Conservation (phyloP, 495 filamentous ascomycete species). For the Aspergillus homomorphus region DNA sequence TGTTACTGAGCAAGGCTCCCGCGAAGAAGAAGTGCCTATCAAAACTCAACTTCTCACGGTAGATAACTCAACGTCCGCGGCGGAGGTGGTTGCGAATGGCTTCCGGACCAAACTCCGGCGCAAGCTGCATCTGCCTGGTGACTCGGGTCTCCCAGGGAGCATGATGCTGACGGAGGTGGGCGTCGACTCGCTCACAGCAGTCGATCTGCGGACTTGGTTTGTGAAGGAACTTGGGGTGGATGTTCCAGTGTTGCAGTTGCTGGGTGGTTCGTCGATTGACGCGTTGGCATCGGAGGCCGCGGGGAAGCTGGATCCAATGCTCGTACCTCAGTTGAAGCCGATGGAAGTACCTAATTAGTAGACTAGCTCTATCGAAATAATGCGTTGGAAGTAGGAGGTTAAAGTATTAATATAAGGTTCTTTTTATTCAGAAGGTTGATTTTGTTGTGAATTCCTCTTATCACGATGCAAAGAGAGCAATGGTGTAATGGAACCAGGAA, state of each 20-base stretch:
- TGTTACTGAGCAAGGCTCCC: background rate
- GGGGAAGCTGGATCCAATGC: background rate
- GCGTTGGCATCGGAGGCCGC: constrained; percentile 3
- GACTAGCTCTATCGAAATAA: no score
- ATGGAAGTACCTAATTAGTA: no score
- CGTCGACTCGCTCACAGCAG: constrained; percentile 36
- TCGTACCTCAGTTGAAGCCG: background rate
- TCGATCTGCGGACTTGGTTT: constrained; percentile 37
- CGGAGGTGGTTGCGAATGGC: constrained; percentile 4
- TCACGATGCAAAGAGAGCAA: no score
- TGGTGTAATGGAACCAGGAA: no score
- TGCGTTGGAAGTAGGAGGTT: no score
- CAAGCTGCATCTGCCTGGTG: constrained; percentile 2
- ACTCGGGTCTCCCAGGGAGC: background rate
- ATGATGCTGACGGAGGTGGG: constrained; percentile 30
- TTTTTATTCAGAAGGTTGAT: no score
- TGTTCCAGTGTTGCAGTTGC: constrained; percentile 51
- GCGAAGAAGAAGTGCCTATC: background rate
- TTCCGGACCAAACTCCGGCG: background rate
- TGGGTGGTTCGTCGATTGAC: constrained; percentile 24
- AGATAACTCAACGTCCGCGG: background rate
- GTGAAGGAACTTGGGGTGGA: constrained; percentile 37
- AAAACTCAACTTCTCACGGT: background rate
- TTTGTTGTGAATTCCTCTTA: no score
- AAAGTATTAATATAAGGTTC: no score